Conservation (phyloP, 129 eudicot species). For the Lactuca saligna region DNA sequence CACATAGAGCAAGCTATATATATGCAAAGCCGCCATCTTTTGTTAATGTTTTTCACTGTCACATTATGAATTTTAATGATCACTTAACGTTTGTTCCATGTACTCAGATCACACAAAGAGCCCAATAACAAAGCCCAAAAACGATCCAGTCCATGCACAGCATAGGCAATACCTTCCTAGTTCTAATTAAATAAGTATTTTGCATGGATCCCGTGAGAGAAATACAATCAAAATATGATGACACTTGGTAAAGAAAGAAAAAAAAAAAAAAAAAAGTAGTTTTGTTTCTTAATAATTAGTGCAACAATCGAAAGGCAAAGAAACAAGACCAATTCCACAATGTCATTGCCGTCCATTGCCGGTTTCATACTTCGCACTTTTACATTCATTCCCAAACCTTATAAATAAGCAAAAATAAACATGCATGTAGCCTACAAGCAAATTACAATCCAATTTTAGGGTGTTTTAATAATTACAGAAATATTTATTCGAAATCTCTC, state of each 20-base stretch:
- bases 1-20: too few species aligned
- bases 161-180: too few species aligned
- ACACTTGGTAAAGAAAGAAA: too few species aligned
- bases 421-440: neutral
- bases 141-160: too few species aligned
- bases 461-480: neutral
- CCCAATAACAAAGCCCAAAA: too few species aligned
- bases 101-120: too few species aligned
- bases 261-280: too few species aligned
- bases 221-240: neutral
- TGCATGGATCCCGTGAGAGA: neutral
- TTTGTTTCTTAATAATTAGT: neutral
- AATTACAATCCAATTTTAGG: neutral
- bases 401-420: neutral
- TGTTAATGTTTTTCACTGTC: too few species aligned
- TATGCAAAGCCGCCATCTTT: too few species aligned
- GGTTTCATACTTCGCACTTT: neutral
- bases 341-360: constrained; percentile 8
- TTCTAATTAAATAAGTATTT: neutral
- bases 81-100: too few species aligned
- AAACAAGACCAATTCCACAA: neutral
- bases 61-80: too few species aligned
- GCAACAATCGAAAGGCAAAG: neutral
- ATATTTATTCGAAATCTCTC: neutral
- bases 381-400: neutral